These are phyloP conservation scores for Astragalus glycyphyllos DNA, from an alignment of 306 rosid genomes.

Conservation along the genomic window DNA sequence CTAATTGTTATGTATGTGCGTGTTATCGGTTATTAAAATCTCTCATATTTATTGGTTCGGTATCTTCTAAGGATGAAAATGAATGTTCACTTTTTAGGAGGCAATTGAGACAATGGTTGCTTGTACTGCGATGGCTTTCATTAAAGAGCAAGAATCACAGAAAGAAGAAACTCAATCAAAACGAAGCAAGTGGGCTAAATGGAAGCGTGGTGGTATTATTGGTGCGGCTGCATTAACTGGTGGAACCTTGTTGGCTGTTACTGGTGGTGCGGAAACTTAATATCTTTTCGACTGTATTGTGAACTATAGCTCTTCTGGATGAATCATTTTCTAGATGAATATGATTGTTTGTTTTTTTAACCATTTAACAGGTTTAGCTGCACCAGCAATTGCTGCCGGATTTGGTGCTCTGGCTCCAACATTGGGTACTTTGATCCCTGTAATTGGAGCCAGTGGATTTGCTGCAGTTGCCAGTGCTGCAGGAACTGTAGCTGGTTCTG, in stretches of 20 bases:
- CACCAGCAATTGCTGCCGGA: slow-evolving; percentile 98
- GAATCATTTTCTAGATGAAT: slow-evolving; percentile 24
- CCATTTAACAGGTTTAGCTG: slow-evolving; percentile 81
- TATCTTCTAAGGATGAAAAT: slow-evolving; percentile 40
- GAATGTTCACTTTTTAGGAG: slow-evolving; percentile 62
- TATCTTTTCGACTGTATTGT: slow-evolving; percentile 28
- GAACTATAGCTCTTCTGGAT: slow-evolving; percentile 19
- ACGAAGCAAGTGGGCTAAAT: slow-evolving; percentile 73
- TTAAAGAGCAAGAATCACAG: slow-evolving; percentile 60
- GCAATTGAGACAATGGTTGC: slow-evolving; percentile 94
- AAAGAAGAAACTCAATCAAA: slow-evolving; percentile 59
- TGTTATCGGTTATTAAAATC: slow-evolving; percentile 8
- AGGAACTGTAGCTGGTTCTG: slow-evolving; percentile 92
- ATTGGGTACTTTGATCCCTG: slow-evolving; percentile 86
- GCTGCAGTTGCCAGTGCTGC: slow-evolving; percentile 96
- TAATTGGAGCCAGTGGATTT: slow-evolving; percentile 91
- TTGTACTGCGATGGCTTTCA: slow-evolving; percentile 86
- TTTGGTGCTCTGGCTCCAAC: slow-evolving; percentile 93
- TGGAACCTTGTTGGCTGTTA: slow-evolving; percentile 86
- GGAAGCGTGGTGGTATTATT: slow-evolving; percentile 94
- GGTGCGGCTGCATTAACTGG: slow-evolving; percentile 98
- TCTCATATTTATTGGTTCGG: slow-evolving; percentile 17
- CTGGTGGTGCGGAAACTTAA: slow-evolving; percentile 76
- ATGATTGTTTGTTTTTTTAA: slow-evolving; percentile 39
- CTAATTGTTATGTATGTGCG: slow-evolving; percentile 1